Evolutionary conservation across 208 protist species (phyloP).

Genomic region (Herpetomonas tarakana): DNA sequence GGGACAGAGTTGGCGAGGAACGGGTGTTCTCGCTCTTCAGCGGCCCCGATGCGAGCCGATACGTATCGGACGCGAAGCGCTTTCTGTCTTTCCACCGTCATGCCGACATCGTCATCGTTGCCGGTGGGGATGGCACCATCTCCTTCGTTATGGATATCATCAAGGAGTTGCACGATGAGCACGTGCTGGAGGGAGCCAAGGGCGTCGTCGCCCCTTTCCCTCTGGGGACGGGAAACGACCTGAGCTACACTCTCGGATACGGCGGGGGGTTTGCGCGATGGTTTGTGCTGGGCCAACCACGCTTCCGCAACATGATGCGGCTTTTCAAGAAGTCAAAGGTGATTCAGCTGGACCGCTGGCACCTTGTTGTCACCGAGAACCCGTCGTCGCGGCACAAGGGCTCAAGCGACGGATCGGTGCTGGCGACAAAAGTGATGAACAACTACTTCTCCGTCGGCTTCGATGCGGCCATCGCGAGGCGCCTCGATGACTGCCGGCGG

Average conservation of each 20-base stretch:
- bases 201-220: constrained; percentile 49
- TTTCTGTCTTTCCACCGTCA: constrained; percentile 24
- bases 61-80: constrained; percentile 7
- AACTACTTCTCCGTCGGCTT: constrained; percentile 78
- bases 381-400: background rate
- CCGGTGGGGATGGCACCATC: constrained; percentile 63
- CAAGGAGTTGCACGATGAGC: constrained; percentile 25
- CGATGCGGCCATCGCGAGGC: constrained; percentile 40
- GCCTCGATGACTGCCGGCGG: constrained; percentile 35
- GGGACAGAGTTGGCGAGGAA: constrained; percentile 19
- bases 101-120: constrained; percentile 45
- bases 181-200: constrained; percentile 1
- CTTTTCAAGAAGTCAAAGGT: constrained; percentile 16
- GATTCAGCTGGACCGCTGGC: constrained; percentile 40
- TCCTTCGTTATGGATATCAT: constrained; percentile 44
- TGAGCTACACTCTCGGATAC: constrained; percentile 58
- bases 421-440: constrained; percentile 27
- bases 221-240: constrained; percentile 70
- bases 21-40: constrained; percentile 41
- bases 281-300: constrained; percentile 26
- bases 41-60: constrained; percentile 5
- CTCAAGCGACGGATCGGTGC: background rate
- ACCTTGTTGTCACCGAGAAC: constrained; percentile 17
- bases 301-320: constrained; percentile 28
- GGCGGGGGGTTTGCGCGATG: constrained; percentile 51